Evolutionary conservation across 2,329 filamentous ascomycete species (phyloP).

Genomic region (Conoideocrella luteorostrata): DNA sequence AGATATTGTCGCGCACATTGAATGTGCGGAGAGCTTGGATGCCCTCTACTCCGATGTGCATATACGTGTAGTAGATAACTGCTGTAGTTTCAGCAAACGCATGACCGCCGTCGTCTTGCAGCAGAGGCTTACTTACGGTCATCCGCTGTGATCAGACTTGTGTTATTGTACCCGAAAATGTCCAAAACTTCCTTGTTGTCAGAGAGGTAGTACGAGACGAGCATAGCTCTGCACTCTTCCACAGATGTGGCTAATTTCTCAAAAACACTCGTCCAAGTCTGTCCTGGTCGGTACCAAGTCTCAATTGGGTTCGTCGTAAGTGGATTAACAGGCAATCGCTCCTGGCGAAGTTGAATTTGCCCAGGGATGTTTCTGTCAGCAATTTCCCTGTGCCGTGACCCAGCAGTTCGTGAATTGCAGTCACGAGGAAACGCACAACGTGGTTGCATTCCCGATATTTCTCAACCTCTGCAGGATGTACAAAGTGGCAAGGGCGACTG

Average conservation of each 20-base stretch:
- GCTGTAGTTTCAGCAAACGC: background rate
- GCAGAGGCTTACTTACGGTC: constrained; percentile 25
- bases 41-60: constrained; percentile 34
- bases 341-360: constrained; percentile 55
- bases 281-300: constrained; percentile 54
- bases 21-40: constrained; percentile 32
- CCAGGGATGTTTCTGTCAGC: constrained; percentile 45
- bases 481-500: constrained; percentile 41
- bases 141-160: constrained; percentile 27
- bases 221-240: constrained; percentile 46
- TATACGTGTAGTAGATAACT: constrained; percentile 35
- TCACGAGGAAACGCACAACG: constrained; percentile 63
- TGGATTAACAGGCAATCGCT: constrained; percentile 50
- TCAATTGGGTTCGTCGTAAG: constrained; percentile 46
- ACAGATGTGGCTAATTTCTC: constrained; percentile 52
- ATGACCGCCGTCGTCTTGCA: no score
- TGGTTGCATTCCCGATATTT: constrained; percentile 58
- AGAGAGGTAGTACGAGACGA: constrained; percentile 37
- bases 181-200: constrained; percentile 34
- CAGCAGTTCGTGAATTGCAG: constrained; percentile 62
- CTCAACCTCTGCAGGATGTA: constrained; percentile 53
- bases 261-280: constrained; percentile 59
- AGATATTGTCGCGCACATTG: constrained; percentile 31
- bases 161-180: constrained; percentile 34
- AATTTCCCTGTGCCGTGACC: constrained; percentile 60